These are phyloP conservation scores for Quercus suber DNA, from an alignment of 306 rosid genomes.

Conservation along the genomic window DNA sequence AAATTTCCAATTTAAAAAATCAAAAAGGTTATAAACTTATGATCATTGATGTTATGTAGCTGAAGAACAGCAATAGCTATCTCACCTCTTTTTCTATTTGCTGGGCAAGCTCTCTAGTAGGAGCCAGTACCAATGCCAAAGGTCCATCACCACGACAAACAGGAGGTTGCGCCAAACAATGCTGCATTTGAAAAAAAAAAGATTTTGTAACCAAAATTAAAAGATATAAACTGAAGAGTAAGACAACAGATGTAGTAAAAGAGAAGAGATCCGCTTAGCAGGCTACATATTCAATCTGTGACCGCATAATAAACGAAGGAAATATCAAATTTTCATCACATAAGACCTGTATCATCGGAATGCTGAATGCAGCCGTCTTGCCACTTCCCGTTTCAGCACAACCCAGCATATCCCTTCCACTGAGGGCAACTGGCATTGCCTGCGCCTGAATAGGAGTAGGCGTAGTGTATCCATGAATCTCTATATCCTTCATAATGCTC, in stretches of 20 bases:
- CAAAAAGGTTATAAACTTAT: not conserved
- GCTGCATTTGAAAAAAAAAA: constrained; percentile 30
- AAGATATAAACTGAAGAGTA: constrained; percentile 8
- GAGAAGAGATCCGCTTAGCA: not conserved
- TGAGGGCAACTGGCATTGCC: constrained; percentile 84
- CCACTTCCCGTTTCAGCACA: constrained; percentile 97
- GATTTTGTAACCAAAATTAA: too few species aligned
- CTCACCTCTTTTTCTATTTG: constrained; percentile 88
- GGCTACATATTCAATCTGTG: not conserved
- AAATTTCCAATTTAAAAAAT: constrained; percentile 4
- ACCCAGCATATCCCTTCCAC: constrained; percentile 80
- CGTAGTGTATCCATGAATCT: constrained; percentile 72
- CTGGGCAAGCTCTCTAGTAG: constrained; percentile 93
- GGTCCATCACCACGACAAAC: constrained; percentile 78
- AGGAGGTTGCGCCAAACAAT: constrained; percentile 76
- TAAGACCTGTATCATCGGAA: constrained; percentile 84
- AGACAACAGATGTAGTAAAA: constrained; percentile 6
- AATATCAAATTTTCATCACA: constrained; percentile 13
- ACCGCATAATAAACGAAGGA: constrained; percentile 6
- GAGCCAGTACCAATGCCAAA: constrained; percentile 78
- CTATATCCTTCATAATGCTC: constrained; percentile 84
- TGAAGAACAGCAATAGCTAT: constrained; percentile 7
- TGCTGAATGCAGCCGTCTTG: constrained; percentile 82
- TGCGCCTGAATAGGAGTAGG: constrained; percentile 95
- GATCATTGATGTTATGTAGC: constrained; percentile 1